Evolutionary conservation across 2,329 filamentous ascomycete genomes (phyloP), one percentile per base, ranked within the genome.

Genomic region (Ascocoryne sarcoides): DNA sequence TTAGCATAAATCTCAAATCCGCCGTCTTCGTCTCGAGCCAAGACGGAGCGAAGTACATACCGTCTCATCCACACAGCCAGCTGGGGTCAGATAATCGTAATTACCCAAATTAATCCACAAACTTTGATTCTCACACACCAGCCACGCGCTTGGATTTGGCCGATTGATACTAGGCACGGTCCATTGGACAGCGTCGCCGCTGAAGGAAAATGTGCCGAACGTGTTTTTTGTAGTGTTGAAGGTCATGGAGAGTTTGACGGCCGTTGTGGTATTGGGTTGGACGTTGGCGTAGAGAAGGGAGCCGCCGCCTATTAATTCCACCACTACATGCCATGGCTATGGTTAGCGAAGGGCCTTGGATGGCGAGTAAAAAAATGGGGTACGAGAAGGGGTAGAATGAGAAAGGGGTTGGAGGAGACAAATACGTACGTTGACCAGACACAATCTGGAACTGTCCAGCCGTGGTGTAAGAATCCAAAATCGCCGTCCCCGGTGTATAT

Each of bases 61-160:
- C 36, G 73, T 79, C 60, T 78, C 67, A 60, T 79, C 75, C 20
- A 65, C 63, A 59, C 75, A 79, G 3, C 74, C 74, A 3, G 60
- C 56, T 0, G 75, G 75, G 9, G 74, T 79, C 58, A 71, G 60
- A 52, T 77, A 79, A 18, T 60, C 60, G 52, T 78, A 79, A 10
- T 70, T 71, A 0, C 76, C 75, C 40, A 76, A 65, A 51, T 79
- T 79, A 51, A 78, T 66, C 51, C 71, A 77, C 46, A 79, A 48
- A 33, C 53, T 55, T 58, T 73, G 67, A 4, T 63, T 61, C 33
- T 60, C 61, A 46, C 73, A 79, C 38, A 79, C 74, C 47, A 76
- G 67, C 73, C 74, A 79, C 1, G 75, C 75, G 15, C 67, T 70
- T 32, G 65, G 52, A 53, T 79, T 79, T 37, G 72, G 73, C 26